Percentiles rank a stretch among this genome's conserved stretches.
These are phyloP conservation scores for Sarocladium brachiariae DNA, from an alignment of 2,329 filamentous ascomycete genomes.

Conservation along the genomic window DNA sequence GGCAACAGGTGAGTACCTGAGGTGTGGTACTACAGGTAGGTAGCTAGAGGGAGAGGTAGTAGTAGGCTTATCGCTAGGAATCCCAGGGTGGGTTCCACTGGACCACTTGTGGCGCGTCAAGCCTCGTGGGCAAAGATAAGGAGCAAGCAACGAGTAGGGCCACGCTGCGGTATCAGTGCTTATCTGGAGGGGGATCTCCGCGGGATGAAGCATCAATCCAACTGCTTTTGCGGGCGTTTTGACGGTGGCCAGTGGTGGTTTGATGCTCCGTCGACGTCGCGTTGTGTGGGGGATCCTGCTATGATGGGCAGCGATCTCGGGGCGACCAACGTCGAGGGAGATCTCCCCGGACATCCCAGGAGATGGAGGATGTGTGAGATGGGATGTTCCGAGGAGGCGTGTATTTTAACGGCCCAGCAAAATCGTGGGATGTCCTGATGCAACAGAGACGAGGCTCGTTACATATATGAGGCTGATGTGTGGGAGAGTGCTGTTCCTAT, in stretches of 20 bases:
- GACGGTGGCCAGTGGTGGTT: not conserved
- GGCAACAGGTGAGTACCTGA: too few relatives aligned
- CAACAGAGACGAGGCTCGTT: too few relatives aligned
- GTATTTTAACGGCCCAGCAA: not conserved
- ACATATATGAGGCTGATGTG: too few relatives aligned
- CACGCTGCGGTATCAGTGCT: not conserved
- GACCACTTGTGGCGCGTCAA: slow-evolving; percentile 8
- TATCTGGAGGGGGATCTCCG: slow-evolving; percentile 7
- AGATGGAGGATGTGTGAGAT: not conserved
- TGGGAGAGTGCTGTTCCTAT: too few relatives aligned
- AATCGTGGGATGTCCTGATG: too few relatives aligned
- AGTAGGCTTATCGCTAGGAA: not conserved
- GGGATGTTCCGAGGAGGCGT: not conserved
- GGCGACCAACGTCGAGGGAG: not conserved
- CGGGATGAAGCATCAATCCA: not conserved
- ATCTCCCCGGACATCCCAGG: slow-evolving; percentile 1
- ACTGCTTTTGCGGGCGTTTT: not conserved
- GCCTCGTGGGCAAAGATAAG: slow-evolving; percentile 6
- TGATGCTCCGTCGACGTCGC: not conserved
- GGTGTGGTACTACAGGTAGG: too few relatives aligned
- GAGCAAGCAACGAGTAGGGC: not conserved
- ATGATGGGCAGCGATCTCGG: not conserved
- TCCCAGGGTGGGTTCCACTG: slow-evolving; percentile 4
- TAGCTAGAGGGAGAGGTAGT: not conserved
- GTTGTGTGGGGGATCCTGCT: not conserved